Conservation (phyloP, 495 filamentous ascomycete genomes). For the Penicillium paradoxum region DNA sequence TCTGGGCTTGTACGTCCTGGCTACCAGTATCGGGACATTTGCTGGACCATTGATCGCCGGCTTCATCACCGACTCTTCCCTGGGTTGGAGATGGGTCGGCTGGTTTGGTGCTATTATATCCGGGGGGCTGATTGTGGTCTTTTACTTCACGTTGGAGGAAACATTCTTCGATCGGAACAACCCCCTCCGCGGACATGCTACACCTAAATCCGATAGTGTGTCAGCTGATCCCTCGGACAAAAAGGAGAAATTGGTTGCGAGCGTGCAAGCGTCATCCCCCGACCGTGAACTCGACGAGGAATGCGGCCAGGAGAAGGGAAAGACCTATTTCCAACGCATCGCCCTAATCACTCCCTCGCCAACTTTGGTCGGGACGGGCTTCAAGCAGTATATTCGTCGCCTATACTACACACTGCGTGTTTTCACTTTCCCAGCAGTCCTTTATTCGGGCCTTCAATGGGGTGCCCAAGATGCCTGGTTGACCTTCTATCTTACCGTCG, state of each 20-base stretch:
- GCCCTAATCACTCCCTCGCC: slow-evolving; percentile 27
- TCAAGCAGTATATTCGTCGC: slow-evolving; percentile 23
- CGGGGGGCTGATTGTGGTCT: slow-evolving; percentile 15
- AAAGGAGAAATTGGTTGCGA: not conserved
- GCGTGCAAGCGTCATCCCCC: not conserved
- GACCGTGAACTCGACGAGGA: slow-evolving; percentile 6
- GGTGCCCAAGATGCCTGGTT: slow-evolving; percentile 37
- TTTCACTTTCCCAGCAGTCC: slow-evolving; percentile 31
- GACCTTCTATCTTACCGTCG: slow-evolving; percentile 34
- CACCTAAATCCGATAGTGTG: not conserved
- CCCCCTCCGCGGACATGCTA: slow-evolving; percentile 4
- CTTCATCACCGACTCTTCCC: slow-evolving; percentile 20
- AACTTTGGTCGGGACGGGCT: slow-evolving; percentile 22
- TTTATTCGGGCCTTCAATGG: slow-evolving; percentile 33
- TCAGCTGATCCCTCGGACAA: not conserved
- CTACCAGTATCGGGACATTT: slow-evolving; percentile 30
- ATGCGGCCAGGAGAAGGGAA: slow-evolving; percentile 12
- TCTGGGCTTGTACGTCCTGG: slow-evolving; percentile 24
- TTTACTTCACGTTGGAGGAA: slow-evolving; percentile 25
- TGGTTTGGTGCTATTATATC: slow-evolving; percentile 30
- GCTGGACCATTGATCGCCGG: slow-evolving; percentile 27
- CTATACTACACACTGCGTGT: slow-evolving; percentile 26
- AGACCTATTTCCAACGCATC: slow-evolving; percentile 25
- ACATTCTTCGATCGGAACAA: slow-evolving; percentile 24
- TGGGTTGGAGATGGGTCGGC: slow-evolving; percentile 31